Evolutionary conservation across 257 asterid genomes (phyloP).

Genomic region (Nyctanthes arbortristis): DNA sequence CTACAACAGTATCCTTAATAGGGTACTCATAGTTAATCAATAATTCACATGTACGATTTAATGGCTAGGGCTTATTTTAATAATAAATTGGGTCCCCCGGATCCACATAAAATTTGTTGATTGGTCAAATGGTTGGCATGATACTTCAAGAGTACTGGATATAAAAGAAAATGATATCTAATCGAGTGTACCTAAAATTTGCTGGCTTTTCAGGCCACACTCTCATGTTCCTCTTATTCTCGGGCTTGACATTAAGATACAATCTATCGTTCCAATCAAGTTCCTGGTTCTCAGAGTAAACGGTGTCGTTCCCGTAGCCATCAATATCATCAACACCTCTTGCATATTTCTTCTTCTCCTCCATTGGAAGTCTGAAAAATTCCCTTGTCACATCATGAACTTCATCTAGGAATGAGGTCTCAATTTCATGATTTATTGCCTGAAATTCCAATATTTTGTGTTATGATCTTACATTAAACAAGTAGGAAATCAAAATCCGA

Average conservation of each 20-base stretch:
- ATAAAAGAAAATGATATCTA: no score
- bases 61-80: no score
- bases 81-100: no score
- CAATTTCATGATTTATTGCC: slow-evolving; percentile 41
- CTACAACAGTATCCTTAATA: no score
- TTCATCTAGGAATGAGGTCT: slow-evolving; percentile 31
- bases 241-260: slow-evolving; percentile 33
- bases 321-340: slow-evolving; percentile 29
- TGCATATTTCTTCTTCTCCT: slow-evolving; percentile 39
- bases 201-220: slow-evolving; percentile 44
- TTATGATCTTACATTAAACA: not conserved
- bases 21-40: no score
- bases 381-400: slow-evolving; percentile 23
- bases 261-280: slow-evolving; percentile 37
- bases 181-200: slow-evolving; percentile 35
- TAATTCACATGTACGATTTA: no score
- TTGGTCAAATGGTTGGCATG: no score
- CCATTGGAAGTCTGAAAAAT: slow-evolving; percentile 44
- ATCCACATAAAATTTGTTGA: no score
- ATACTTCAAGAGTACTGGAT: no score
- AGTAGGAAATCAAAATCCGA: not conserved
- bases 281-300: slow-evolving; percentile 25
- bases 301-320: slow-evolving; percentile 40
- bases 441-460: not conserved
- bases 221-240: slow-evolving; percentile 23